Conservation (phyloP, 139 green algal species). For the Spirogloea muscicola region DNA sequence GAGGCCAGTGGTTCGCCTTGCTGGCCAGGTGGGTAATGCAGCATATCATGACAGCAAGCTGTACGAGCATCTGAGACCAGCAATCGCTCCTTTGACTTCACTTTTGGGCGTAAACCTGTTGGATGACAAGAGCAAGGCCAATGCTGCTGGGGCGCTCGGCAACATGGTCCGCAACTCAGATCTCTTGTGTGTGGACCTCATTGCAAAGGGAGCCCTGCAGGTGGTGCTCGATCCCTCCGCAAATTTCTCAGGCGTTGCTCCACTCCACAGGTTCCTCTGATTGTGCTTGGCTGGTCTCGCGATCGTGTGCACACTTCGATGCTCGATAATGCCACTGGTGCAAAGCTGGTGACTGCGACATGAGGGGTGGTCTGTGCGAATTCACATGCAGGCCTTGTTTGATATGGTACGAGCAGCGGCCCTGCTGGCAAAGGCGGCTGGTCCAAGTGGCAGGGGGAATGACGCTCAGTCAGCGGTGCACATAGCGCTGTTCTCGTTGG, state of each 20-base stretch:
- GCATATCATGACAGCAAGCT: constrained; percentile 83
- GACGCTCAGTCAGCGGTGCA: constrained; percentile 51
- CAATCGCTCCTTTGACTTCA: constrained; percentile 69
- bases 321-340: too few species aligned
- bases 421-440: constrained; percentile 56
- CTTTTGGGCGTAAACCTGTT: constrained; percentile 55
- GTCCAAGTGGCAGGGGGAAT: too few species aligned
- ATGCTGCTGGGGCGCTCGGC: constrained; percentile 88
- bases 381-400: constrained; percentile 58
- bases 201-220: constrained; percentile 52
- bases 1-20: too few species aligned
- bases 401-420: constrained; percentile 40
- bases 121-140: constrained; percentile 86
- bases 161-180: constrained; percentile 88
- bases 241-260: neutral
- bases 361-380: neutral
- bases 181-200: constrained; percentile 69
- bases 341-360: constrained; percentile 1
- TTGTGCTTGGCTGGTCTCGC: neutral
- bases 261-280: neutral
- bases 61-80: constrained; percentile 69
- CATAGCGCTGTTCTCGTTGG: constrained; percentile 89
- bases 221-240: neutral
- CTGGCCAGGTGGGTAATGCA: constrained; percentile 57
- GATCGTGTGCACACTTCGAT: too few species aligned